Percentiles rank a stretch among this genome's conserved stretches.
These are phyloP conservation scores for Aspergillus glaucus DNA, from an alignment of 2,329 filamentous ascomycete species.

Conservation along the genomic window DNA sequence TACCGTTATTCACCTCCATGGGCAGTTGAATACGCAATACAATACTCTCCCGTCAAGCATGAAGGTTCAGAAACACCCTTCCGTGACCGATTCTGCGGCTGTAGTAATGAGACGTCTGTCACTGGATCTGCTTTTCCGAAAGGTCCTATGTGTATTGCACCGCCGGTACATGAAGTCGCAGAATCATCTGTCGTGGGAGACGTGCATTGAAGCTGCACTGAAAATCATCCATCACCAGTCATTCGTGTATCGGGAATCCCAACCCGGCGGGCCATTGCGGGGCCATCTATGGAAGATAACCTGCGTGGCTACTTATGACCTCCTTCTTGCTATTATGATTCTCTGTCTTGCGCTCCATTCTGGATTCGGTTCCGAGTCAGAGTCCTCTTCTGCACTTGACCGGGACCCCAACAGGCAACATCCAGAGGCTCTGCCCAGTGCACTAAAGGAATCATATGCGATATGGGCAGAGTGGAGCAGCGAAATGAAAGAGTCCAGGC, in stretches of 20 bases:
- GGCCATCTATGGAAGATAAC: slow-evolving; percentile 40
- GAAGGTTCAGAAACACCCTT: neutral
- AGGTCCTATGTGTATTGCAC: slow-evolving; percentile 5
- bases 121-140: neutral
- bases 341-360: slow-evolving; percentile 39
- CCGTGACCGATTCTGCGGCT: neutral
- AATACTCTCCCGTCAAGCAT: neutral
- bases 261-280: slow-evolving; percentile 35
- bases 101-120: neutral
- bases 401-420: neutral
- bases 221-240: slow-evolving; percentile 41
- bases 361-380: neutral
- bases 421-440: neutral
- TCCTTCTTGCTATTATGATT: slow-evolving; percentile 44
- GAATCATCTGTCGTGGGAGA: slow-evolving; percentile 36
- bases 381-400: neutral
- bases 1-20: slow-evolving; percentile 15
- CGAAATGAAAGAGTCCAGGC: neutral
- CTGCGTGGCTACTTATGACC: slow-evolving; percentile 34
- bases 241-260: slow-evolving; percentile 36
- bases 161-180: slow-evolving; percentile 17
- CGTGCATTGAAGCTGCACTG: slow-evolving; percentile 42
- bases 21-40: slow-evolving; percentile 8
- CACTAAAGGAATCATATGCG: neutral
- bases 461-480: neutral